Percentiles rank a stretch among this genome's conserved stretches.
phyloP scores from a whole-genome alignment of 164 flowering plant species.

The Aristolochia californica region DNA sequence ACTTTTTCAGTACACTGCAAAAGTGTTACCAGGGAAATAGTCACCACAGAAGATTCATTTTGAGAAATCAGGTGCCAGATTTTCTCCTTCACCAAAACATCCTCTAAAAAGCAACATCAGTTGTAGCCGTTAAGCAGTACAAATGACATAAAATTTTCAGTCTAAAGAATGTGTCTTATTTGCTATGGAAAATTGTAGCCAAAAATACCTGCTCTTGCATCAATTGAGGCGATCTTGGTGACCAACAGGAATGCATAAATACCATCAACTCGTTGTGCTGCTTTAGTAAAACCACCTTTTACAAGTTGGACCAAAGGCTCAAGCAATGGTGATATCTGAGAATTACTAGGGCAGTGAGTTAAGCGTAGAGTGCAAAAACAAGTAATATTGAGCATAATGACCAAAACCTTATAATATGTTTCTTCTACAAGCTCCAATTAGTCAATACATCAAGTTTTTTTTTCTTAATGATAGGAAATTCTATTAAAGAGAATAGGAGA shows the following conservation, averaged over 20 bases:
- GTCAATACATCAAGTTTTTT: no score
- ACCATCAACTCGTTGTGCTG: constrained; percentile 87
- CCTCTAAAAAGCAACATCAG: constrained; percentile 40
- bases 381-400: constrained; percentile 1
- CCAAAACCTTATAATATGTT: not conserved
- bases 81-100: constrained; percentile 65
- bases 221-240: constrained; percentile 61
- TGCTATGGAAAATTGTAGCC: not conserved
- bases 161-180: not conserved
- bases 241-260: constrained; percentile 69
- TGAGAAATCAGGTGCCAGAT: constrained; percentile 77
- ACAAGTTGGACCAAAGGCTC: constrained; percentile 78
- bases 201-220: constrained; percentile 68
- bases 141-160: not conserved
- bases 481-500: no score
- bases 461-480: no score
- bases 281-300: constrained; percentile 86
- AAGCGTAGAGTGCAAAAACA: constrained; percentile 2
- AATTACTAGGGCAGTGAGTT: no score
- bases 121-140: not conserved
- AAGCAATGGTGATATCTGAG: constrained; percentile 62
- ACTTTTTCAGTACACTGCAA: not conserved
- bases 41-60: constrained; percentile 74
- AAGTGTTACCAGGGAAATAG: constrained; percentile 53
- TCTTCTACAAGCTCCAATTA: no score